Base-by-base conservation (phyloP, 306 rosid genomes). In the Alnus glutinosa region DNA sequence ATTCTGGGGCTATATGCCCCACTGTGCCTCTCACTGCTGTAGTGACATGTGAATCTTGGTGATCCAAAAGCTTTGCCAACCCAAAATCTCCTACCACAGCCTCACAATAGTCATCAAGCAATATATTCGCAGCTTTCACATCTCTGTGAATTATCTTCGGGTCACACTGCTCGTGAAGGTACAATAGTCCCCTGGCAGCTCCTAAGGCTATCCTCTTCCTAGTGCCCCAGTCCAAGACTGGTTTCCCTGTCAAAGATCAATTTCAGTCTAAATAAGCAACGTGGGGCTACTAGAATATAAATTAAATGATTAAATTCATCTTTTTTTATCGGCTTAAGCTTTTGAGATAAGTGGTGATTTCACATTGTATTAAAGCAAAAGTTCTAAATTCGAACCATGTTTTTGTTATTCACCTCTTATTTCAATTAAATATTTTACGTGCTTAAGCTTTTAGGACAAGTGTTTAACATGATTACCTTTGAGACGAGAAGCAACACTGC, bases 71-170 rank as follows among this genome's bases (percentile, higher is more conserved):
- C 87, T 94, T 94, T 74, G 98, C 98, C 88, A 94, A 82, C 73
- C 97, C 98, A 50, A 94, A 94, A 88, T 94, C 98, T 66, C 98
- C 98, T 15, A 94, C 98, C 9, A 92, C 97, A 52, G 98, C 98
- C 74, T 94, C 98, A 83, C 93, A 94, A 80, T 89, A 88, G 77
- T 94, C 97, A 69, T 94, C 98, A 37, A 94, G 97, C 78, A 94
- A 88, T 80, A 94, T 92, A 69, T 94, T 94, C 50, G 98, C 98
- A 55, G 98, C 98, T 79, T 94, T 94, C 64, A 94, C 98, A 81
- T 94, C 98, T 79, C 98, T 87, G 64, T 94, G 98, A 76, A 94
- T 94, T 57, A 94, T 92, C 83, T 94, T 94, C 5, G 98, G 98
- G 76, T 94, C 98, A 86, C 98, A 94, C 58, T 94, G 98, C 82